These are phyloP conservation scores for Coemansia umbellata DNA, from an alignment of 192 early-diverging fungal species.

Conservation along the genomic window DNA sequence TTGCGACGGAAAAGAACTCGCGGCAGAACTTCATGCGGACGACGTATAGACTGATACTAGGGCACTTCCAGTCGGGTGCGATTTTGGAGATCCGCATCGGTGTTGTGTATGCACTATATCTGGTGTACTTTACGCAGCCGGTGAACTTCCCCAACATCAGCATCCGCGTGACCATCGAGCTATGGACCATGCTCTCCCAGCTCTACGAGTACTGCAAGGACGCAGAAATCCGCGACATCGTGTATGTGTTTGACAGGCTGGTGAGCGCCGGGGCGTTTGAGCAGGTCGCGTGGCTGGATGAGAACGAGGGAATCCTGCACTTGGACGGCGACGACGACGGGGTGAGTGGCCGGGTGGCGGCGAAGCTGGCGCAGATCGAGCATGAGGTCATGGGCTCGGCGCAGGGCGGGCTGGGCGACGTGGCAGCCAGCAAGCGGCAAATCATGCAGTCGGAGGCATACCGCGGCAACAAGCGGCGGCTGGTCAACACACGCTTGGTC, in stretches of 20 bases:
- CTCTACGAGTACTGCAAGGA: slow-evolving; percentile 50
- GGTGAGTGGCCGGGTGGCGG: slow-evolving; percentile 18
- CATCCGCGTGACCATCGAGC: slow-evolving; percentile 51
- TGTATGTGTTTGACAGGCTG: slow-evolving; percentile 49
- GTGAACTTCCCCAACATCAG: slow-evolving; percentile 50
- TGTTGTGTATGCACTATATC: slow-evolving; percentile 54
- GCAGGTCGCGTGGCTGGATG: slow-evolving; percentile 51
- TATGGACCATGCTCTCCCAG: slow-evolving; percentile 37
- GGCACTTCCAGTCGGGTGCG: slow-evolving; percentile 35
- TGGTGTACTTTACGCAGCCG: slow-evolving; percentile 58
- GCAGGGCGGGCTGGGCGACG: slow-evolving; percentile 37
- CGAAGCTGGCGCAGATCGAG: slow-evolving; percentile 36
- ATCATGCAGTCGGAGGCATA: slow-evolving; percentile 32
- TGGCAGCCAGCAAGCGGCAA: slow-evolving; percentile 40
- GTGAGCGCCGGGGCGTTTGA: slow-evolving; percentile 46
- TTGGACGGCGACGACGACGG: slow-evolving; percentile 46
- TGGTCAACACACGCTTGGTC: slow-evolving; percentile 32
- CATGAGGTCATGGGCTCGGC: slow-evolving; percentile 50
- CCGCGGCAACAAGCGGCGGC: slow-evolving; percentile 33
- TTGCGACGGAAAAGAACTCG: slow-evolving; percentile 55
- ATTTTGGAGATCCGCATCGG: slow-evolving; percentile 51
- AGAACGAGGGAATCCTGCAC: slow-evolving; percentile 41
- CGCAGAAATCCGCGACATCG: slow-evolving; percentile 41
- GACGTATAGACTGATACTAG: slow-evolving; percentile 47
- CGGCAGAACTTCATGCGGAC: slow-evolving; percentile 55